Conservation (phyloP, 2,329 filamentous ascomycete genomes). For the Xylaria sp. region DNA sequence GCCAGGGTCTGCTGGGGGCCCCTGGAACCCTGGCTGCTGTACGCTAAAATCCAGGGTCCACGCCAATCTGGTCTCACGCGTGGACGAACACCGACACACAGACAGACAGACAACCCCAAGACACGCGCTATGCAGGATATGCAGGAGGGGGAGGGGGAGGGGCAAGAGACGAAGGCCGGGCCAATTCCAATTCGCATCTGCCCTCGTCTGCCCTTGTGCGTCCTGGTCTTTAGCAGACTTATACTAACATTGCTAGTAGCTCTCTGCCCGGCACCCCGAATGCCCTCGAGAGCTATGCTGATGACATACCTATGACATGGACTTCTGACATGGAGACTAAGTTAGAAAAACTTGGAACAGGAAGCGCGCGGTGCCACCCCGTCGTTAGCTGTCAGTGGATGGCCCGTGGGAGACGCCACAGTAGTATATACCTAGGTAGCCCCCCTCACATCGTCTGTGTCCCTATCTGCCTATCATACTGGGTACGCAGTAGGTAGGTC, state of each 20-base stretch:
- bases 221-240: background rate
- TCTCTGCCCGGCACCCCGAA: slow-evolving; percentile 13
- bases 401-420: slow-evolving; percentile 1
- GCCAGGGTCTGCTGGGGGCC: background rate
- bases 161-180: background rate
- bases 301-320: slow-evolving; percentile 27
- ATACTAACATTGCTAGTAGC: background rate
- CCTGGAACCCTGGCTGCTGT: background rate
- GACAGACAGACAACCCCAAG: background rate
- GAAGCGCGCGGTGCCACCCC: background rate
- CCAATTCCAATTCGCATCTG: slow-evolving; percentile 13
- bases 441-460: background rate
- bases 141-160: slow-evolving; percentile 24
- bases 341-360: slow-evolving; percentile 8
- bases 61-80: slow-evolving; percentile 10
- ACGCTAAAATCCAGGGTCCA: slow-evolving; percentile 16
- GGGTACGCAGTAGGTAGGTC: no score
- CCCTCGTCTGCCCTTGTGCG: background rate
- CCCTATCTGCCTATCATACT: background rate
- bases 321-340: slow-evolving; percentile 10
- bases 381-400: background rate
- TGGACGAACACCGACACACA: slow-evolving; percentile 11
- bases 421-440: background rate
- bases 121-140: background rate
- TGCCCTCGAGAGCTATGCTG: slow-evolving; percentile 12